Percentiles rank a stretch among this genome's conserved stretches.
These are phyloP conservation scores for Clavaria fumosa DNA, from an alignment of 768 basidiomycete genomes.

Conservation along the genomic window DNA sequence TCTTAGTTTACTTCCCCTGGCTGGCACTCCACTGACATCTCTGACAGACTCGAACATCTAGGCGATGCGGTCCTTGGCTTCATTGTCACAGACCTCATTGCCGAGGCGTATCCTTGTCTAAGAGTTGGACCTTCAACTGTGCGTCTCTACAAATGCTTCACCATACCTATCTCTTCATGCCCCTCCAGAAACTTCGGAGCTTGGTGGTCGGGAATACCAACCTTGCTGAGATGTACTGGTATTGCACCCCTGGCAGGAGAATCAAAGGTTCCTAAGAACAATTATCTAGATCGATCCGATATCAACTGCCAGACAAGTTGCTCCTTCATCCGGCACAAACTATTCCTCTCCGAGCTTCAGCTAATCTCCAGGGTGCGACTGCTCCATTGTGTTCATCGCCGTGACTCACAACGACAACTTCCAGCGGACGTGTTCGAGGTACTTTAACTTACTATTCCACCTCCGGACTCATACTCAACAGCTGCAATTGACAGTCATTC, in stretches of 20 bases:
- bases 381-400: no score
- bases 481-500: constrained; percentile 47
- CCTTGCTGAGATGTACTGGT: constrained; percentile 51
- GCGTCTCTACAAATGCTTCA: constrained; percentile 13
- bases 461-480: not conserved
- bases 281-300: constrained; percentile 41
- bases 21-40: not conserved
- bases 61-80: constrained; percentile 63
- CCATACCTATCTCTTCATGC: constrained; percentile 5
- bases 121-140: constrained; percentile 71
- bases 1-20: not conserved
- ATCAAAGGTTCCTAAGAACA: constrained; percentile 2
- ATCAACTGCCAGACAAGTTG: constrained; percentile 46
- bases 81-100: constrained; percentile 47
- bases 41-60: constrained; percentile 51
- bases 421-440: constrained; percentile 75
- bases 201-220: constrained; percentile 62
- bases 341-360: constrained; percentile 51
- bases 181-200: constrained; percentile 59
- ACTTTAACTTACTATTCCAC: constrained; percentile 10
- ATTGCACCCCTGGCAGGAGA: no score
- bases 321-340: constrained; percentile 59
- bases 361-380: constrained; percentile 59
- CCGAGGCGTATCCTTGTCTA: constrained; percentile 48
- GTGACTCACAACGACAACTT: no score